Evolutionary conservation across 2,329 filamentous ascomycete species (phyloP), one percentile per base, ranked within the genome.

Genomic region (Diaporthe australafricana): DNA sequence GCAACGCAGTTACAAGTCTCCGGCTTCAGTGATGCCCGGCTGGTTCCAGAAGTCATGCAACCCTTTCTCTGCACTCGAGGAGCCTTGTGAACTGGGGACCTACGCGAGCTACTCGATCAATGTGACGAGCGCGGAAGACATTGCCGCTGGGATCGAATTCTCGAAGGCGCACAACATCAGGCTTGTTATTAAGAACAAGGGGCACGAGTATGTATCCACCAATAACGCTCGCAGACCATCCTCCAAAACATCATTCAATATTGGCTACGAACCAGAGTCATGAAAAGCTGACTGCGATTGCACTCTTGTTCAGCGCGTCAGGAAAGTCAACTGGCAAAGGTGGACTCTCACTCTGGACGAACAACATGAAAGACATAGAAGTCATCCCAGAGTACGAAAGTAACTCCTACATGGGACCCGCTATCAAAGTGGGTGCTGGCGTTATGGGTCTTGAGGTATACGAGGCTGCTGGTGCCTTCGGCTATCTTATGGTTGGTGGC

Each of bases 291-390:
- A n/a, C n/a, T n/a, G n/a, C n/a, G n/a, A n/a, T n/a, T n/a, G n/a
- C n/a, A n/a, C n/a, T n/a, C n/a, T n/a, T n/a, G n/a, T n/a, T n/a
- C n/a, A n/a, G n/a, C n/a, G n/a, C n/a, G n/a, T n/a, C 84, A 27
- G 88, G 87, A 32, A 86, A 85, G 70, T 87, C 84, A 0, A 87
- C 87, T 0, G 89, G 87, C 16, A 82, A 84, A 0, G 86, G 87
- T 14, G 82, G 83, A 0, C 74, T 88, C 1, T 80, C 80, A 1
- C 72, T 88, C 17, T 88, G 87, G 85, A 86, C 81, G 5, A 84
- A 86, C 69, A 74, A 85, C 70, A 75, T 88, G 6, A 86, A 86
- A 65, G 75, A 80, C 12, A 84, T 83, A 42, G 68, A 79, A 2
- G 17, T 78, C 3, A 4, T 76, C 60, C 35, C 74, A 5, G 73